Evolutionary conservation across 2,329 filamentous ascomycete species (phyloP), one percentile per base, ranked within the genome.

Genomic region (Diaporthe citri): DNA sequence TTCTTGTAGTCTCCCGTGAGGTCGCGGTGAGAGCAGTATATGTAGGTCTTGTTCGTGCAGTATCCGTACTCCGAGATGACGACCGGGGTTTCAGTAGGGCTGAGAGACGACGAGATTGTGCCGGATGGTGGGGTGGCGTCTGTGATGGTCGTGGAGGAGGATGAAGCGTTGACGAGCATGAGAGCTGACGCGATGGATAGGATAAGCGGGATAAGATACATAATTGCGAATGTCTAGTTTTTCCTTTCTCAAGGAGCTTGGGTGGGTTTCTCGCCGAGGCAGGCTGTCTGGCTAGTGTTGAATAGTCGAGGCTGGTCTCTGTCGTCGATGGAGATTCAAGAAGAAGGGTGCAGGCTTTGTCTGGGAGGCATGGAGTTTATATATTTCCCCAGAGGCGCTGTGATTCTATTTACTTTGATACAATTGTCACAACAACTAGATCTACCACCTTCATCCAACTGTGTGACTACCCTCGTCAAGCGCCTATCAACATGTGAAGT

Each of bases 11-110:
- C 41, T 5, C 55, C 69, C 1, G 36, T 51, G 1, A 71, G 69
- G 12, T 59, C 28, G 55, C 22, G 41, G 25, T 60, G 31, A 1
- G 69, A 71, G 39, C 55, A 71, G 43, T 48, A 59, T 12, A 71
- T 39, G 34, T 48, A 71, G 31, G 69, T 71, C 25, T 39, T 48
- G 55, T 60, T 51, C 28, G n/a, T 22, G 64, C 64, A 67, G 4
- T 10, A 52, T 34, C 20, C 12, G 22, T 4, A 1, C 46, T 52
- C 22, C 9, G 64, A 28, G 46, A 67, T 39, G 46, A 67, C 3
- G 64, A 67, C 39, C 0, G 64, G 46, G 34, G 46, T 67, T n/a
- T 67, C 31, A 4, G 2, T n/a, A 5, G 46, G 12, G 64, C 46
- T 41, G 46, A 25, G 7, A 7, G 46, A 25, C 1, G 46, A 39